phyloP scores from a whole-genome alignment of 2,329 filamentous ascomycete genomes.

The Byssothecium circinans region DNA sequence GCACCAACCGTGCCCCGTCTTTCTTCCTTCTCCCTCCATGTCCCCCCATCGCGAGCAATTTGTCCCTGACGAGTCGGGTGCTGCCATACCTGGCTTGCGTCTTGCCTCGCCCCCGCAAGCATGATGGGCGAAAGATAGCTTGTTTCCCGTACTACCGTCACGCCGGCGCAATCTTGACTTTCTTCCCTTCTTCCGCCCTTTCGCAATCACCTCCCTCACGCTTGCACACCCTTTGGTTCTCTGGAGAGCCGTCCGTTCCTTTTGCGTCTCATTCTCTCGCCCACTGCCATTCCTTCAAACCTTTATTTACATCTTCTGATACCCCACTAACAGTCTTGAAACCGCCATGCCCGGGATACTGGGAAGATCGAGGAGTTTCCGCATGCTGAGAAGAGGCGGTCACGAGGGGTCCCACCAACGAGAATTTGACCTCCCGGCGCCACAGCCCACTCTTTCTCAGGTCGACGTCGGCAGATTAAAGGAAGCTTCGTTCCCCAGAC shows the following conservation, averaged over 20 bases:
- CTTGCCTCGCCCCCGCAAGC: conserved; percentile 26
- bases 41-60: conserved; percentile 36
- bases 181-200: conserved; percentile 19
- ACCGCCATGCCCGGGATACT: conserved; percentile 44
- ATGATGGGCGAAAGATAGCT: conserved; percentile 26
- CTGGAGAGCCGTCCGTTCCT: conserved; percentile 46
- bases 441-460: conserved; percentile 24
- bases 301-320: conserved; percentile 17
- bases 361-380: conserved; percentile 42
- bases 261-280: conserved; percentile 23
- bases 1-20: conserved; percentile 14
- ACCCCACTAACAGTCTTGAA: conserved; percentile 39
- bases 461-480: conserved; percentile 38
- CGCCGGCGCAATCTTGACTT: conserved; percentile 24
- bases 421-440: conserved; percentile 25
- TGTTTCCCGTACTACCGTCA: conserved; percentile 27
- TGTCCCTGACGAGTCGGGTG: conserved; percentile 34
- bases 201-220: conserved; percentile 16
- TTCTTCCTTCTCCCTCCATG: conserved; percentile 19
- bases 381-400: conserved; percentile 37
- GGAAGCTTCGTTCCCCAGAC: conserved; percentile 29
- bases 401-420: conserved; percentile 35
- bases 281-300: conserved; percentile 11
- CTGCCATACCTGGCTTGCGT: conserved; percentile 26
- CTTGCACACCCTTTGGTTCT: conserved; percentile 35